Evolutionary conservation across 2,329 filamentous ascomycete species (phyloP).

Genomic region (Parastagonospora avenae): DNA sequence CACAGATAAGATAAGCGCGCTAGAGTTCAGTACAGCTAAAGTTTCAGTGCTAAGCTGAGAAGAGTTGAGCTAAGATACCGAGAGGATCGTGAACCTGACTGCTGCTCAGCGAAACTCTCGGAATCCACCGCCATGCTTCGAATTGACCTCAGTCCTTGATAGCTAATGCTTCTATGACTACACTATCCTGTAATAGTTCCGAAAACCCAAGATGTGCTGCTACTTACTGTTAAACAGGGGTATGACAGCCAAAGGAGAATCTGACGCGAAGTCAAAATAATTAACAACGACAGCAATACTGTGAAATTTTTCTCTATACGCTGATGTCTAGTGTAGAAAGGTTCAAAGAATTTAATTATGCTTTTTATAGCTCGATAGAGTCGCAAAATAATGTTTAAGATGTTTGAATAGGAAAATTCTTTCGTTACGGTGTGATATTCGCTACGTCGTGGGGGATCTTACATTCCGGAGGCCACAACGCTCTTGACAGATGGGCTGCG

Average conservation of each 20-base stretch:
- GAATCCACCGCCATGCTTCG: background rate
- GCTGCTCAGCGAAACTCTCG: constrained; percentile 1
- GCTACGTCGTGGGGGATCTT: constrained; percentile 6
- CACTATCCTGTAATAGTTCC: constrained; percentile 1
- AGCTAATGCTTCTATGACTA: background rate
- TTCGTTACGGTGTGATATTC: constrained; percentile 3
- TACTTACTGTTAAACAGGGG: background rate
- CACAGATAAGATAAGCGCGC: constrained; percentile 2
- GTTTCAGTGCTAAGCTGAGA: constrained; percentile 1
- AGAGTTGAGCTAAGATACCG: constrained; percentile 1
- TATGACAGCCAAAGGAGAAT: background rate
- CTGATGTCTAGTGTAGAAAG: constrained; percentile 1
- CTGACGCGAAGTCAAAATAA: constrained; percentile 1
- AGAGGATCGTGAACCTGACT: constrained; percentile 1
- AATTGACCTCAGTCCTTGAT: constrained; percentile 1
- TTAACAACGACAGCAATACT: constrained; percentile 1
- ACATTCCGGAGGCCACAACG: background rate
- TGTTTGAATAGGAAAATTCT: no score
- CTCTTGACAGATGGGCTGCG: background rate
- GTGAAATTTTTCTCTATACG: constrained; percentile 1
- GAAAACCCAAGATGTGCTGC: constrained; percentile 1
- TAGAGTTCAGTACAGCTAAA: constrained; percentile 1
- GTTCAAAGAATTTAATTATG: constrained; percentile 1
- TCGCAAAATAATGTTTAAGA: no score
- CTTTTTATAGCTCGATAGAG: background rate